These are phyloP conservation scores for Sugiyamaella pinicola DNA, from an alignment of 1,139 yeast genomes.

Conservation along the genomic window DNA sequence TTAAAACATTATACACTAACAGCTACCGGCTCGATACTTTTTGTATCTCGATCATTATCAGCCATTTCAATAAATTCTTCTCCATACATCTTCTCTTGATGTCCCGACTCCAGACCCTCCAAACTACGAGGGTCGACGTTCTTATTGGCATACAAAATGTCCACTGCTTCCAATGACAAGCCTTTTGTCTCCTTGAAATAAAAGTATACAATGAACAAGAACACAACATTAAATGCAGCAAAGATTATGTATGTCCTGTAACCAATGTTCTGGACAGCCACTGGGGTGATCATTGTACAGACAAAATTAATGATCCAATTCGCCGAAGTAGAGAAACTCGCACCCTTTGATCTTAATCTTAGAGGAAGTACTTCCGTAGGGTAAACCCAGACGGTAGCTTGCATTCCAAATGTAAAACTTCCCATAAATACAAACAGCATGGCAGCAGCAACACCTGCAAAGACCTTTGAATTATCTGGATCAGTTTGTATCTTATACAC, in stretches of 20 bases:
- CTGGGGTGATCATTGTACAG: conserved; percentile 45
- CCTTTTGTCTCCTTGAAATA: conserved; percentile 49
- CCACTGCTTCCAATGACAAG: conserved; percentile 48
- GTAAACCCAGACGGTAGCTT: conserved; percentile 45
- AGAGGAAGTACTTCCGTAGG: conserved; percentile 66
- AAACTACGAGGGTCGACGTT: conserved; percentile 8
- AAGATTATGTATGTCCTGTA: conserved; percentile 45
- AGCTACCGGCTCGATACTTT: not conserved
- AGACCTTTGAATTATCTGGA: conserved; percentile 5
- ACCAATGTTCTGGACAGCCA: conserved; percentile 44
- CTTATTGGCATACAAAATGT: conserved; percentile 42
- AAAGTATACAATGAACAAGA: conserved; percentile 56
- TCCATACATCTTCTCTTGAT: conserved; percentile 1
- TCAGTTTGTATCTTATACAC: conserved; percentile 21
- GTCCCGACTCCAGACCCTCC: not conserved
- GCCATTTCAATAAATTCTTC: conserved; percentile 2
- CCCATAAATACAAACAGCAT: conserved; percentile 32
- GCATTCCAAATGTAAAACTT: conserved; percentile 35
- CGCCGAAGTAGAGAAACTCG: conserved; percentile 47
- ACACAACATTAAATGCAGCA: conserved; percentile 51
- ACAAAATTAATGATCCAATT: conserved; percentile 54
- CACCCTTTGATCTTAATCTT: conserved; percentile 58
- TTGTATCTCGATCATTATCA: not conserved
- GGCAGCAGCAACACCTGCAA: conserved; percentile 22
- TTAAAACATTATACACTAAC: not conserved